Evolutionary conservation across 352 stramenopile species (phyloP).

Genomic region (Pythium dissotocum): DNA sequence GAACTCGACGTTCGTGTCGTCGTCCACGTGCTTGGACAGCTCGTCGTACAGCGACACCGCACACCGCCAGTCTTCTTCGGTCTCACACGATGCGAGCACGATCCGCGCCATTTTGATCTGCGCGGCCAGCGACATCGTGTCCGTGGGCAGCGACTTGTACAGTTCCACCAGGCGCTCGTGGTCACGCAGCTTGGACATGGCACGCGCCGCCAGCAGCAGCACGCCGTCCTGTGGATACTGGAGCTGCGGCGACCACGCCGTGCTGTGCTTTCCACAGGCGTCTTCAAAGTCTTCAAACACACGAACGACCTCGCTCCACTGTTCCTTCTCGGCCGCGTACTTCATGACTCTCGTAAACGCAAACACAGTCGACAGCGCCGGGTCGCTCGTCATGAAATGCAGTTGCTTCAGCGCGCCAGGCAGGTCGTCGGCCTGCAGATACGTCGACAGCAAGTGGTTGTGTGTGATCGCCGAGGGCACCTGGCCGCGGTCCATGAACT

Average conservation of each 20-base stretch:
- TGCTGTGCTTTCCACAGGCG: slow-evolving; percentile 42
- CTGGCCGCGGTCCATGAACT: slow-evolving; percentile 63
- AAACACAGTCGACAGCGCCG: slow-evolving; percentile 60
- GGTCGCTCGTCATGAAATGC: slow-evolving; percentile 40
- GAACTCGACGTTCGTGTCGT: slow-evolving; percentile 64
- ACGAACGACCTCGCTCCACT: slow-evolving; percentile 44
- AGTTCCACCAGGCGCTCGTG: slow-evolving; percentile 64
- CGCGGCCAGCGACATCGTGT: slow-evolving; percentile 54
- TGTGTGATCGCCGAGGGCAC: slow-evolving; percentile 59
- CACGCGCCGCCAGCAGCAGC: slow-evolving; percentile 60
- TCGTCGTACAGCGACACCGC: slow-evolving; percentile 81
- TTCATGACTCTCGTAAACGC: slow-evolving; percentile 79
- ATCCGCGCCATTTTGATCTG: slow-evolving; percentile 50
- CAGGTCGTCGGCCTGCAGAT: slow-evolving; percentile 61
- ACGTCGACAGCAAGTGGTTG: slow-evolving; percentile 76
- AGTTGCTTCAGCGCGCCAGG: slow-evolving; percentile 48
- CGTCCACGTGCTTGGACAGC: slow-evolving; percentile 52
- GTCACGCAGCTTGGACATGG: slow-evolving; percentile 44
- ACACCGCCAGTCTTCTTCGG: slow-evolving; percentile 65
- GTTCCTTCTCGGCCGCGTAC: slow-evolving; percentile 44
- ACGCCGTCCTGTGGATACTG: slow-evolving; percentile 69
- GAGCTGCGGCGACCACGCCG: slow-evolving; percentile 53
- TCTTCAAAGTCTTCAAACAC: slow-evolving; percentile 68
- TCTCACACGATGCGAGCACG: slow-evolving; percentile 61
- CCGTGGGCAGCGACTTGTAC: slow-evolving; percentile 46